These are phyloP conservation scores for Lanmaoa rubissima DNA, from an alignment of 768 basidiomycete species.

Conservation along the genomic window DNA sequence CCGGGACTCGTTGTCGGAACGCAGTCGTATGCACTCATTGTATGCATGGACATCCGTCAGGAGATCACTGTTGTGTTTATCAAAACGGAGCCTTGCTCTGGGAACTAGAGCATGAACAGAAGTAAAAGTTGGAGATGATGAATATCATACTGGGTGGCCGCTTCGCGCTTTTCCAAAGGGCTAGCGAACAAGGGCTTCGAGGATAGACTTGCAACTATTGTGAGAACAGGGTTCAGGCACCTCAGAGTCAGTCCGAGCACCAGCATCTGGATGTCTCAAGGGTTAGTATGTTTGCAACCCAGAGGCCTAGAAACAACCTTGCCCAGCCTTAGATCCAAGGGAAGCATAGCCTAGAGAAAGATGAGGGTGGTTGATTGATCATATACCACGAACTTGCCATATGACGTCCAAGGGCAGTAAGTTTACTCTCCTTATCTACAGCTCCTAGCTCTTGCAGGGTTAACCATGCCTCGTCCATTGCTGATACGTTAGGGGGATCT, in stretches of 20 bases:
- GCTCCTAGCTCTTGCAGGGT: slow-evolving; percentile 79
- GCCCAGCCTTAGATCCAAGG: slow-evolving; percentile 81
- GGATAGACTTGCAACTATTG: slow-evolving; percentile 79
- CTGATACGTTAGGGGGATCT: slow-evolving; percentile 73
- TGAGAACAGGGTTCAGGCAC: slow-evolving; percentile 78
- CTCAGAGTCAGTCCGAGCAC: slow-evolving; percentile 80
- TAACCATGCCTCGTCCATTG: slow-evolving; percentile 75
- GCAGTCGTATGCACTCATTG: slow-evolving; percentile 54
- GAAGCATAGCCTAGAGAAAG: slow-evolving; percentile 67
- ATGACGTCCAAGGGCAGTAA: slow-evolving; percentile 83
- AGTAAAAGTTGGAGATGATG: not conserved
- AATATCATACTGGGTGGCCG: slow-evolving; percentile 59
- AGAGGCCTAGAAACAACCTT: slow-evolving; percentile 49
- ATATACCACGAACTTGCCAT: slow-evolving; percentile 44
- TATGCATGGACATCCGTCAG: slow-evolving; percentile 81
- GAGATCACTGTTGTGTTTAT: slow-evolving; percentile 74
- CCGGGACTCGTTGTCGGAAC: slow-evolving; percentile 48
- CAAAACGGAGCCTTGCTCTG: slow-evolving; percentile 74
- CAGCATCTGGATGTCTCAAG: slow-evolving; percentile 62
- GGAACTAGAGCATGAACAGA: not conserved
- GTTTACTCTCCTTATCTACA: slow-evolving; percentile 53
- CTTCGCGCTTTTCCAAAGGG: slow-evolving; percentile 82
- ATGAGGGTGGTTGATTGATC: not conserved
- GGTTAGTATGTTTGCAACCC: not conserved
- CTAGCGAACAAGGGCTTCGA: slow-evolving; percentile 84